Evolutionary conservation across 2,329 filamentous ascomycete genomes (phyloP).

Genomic region (Monilinia laxa): DNA sequence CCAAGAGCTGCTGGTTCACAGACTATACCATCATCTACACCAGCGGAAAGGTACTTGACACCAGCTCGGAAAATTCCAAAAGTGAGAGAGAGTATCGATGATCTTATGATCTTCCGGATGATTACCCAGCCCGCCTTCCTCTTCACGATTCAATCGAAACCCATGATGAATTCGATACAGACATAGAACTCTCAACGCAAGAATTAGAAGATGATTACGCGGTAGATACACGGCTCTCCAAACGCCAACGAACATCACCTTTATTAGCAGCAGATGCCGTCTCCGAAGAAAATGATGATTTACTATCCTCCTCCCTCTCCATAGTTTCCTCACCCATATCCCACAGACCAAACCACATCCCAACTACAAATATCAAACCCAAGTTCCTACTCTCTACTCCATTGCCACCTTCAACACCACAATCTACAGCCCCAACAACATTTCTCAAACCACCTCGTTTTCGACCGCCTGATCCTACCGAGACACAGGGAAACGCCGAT

Average conservation of each 20-base stretch:
- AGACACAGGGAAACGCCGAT: conserved; percentile 29
- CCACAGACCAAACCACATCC: conserved; percentile 26
- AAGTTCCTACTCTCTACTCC: conserved; percentile 38
- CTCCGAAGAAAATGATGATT: conserved; percentile 23
- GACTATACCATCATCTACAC: conserved; percentile 31
- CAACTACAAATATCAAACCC: conserved; percentile 32
- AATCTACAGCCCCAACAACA: conserved; percentile 20
- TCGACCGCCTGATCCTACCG: conserved; percentile 34
- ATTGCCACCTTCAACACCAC: conserved; percentile 29
- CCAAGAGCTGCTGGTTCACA: conserved; percentile 34
- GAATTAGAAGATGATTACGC: conserved; percentile 31
- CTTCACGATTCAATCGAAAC: conserved; percentile 37
- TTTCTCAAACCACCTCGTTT: conserved; percentile 41
- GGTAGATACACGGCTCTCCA: conserved; percentile 31
- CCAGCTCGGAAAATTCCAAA: conserved; percentile 30
- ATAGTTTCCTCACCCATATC: conserved; percentile 35
- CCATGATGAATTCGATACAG: conserved; percentile 28
- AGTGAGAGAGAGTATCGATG: conserved; percentile 33
- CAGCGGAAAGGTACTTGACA: conserved; percentile 35
- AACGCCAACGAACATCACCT: conserved; percentile 37
- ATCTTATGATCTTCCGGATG: conserved; percentile 28
- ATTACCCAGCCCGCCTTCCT: conserved; percentile 24
- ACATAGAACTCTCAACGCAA: conserved; percentile 27
- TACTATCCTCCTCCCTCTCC: conserved; percentile 30
- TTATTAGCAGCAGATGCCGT: conserved; percentile 27